Evolutionary conservation across 2,329 filamentous ascomycete genomes (phyloP).

Genomic region (Diaporthe velutina): DNA sequence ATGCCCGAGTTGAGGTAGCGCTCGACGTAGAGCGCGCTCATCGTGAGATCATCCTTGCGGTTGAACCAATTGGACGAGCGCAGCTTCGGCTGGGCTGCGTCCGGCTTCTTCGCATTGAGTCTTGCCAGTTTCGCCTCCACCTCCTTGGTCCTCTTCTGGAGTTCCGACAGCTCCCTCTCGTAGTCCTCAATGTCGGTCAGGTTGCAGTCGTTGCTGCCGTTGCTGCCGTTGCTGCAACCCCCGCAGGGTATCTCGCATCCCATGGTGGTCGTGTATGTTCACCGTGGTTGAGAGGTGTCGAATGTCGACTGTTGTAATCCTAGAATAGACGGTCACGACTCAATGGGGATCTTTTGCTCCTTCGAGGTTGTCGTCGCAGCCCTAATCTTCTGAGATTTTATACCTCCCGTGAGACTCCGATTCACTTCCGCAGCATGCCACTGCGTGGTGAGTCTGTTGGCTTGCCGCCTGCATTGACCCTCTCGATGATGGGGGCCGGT

Average conservation of each 20-base stretch:
- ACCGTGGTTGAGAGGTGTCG: background rate
- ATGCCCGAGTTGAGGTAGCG: constrained; percentile 64
- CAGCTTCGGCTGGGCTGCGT: constrained; percentile 42
- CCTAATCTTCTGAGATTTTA: background rate
- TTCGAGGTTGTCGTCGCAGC: background rate
- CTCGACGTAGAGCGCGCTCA: constrained; percentile 59
- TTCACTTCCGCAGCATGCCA: constrained; percentile 17
- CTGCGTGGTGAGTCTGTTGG: constrained; percentile 1
- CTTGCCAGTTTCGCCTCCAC: constrained; percentile 42
- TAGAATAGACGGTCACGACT: background rate
- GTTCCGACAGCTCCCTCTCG: constrained; percentile 43
- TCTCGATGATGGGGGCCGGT: constrained; percentile 1
- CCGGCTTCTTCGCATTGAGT: constrained; percentile 20
- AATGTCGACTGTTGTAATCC: no score
- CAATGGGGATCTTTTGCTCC: background rate
- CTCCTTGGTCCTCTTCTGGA: constrained; percentile 42
- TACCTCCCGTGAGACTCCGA: background rate
- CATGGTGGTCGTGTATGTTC: constrained; percentile 12
- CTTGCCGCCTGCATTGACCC: constrained; percentile 21
- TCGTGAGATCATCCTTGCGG: constrained; percentile 50
- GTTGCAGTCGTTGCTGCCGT: constrained; percentile 35
- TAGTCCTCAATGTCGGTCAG: constrained; percentile 46
- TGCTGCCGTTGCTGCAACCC: constrained; percentile 36
- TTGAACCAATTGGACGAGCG: constrained; percentile 60
- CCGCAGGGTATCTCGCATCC: constrained; percentile 32